Evolutionary conservation across 495 filamentous ascomycete genomes (phyloP).

Genomic region (Lophiotrema nucula): DNA sequence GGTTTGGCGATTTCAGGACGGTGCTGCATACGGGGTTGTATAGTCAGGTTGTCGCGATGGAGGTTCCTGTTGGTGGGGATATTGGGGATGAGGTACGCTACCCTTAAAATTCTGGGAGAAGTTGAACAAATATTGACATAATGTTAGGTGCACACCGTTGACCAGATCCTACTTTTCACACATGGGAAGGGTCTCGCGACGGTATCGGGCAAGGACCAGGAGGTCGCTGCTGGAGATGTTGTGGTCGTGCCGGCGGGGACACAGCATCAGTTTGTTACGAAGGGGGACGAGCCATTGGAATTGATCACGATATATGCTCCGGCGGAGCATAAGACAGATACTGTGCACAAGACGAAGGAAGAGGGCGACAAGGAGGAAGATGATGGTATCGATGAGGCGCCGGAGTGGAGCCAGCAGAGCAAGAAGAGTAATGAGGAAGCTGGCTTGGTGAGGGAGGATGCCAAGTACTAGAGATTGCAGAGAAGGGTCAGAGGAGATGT

Average conservation of each 20-base stretch:
- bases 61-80: conserved; percentile 60
- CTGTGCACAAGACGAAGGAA: conserved; percentile 62
- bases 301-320: conserved; percentile 63
- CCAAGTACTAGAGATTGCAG: conserved; percentile 35
- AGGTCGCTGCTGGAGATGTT: conserved; percentile 58
- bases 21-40: conserved; percentile 64
- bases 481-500: too few species aligned
- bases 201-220: conserved; percentile 58
- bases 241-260: conserved; percentile 65
- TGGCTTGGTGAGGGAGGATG: conserved; percentile 50
- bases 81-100: conserved; percentile 60
- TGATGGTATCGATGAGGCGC: conserved; percentile 59
- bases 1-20: conserved; percentile 58
- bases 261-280: conserved; percentile 67
- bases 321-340: conserved; percentile 57
- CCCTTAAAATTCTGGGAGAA: background rate
- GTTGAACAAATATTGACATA: too few species aligned
- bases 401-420: conserved; percentile 54
- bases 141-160: conserved; percentile 53
- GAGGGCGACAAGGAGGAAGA: conserved; percentile 62
- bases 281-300: conserved; percentile 52
- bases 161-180: conserved; percentile 65
- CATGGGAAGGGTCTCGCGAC: conserved; percentile 56
- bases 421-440: conserved; percentile 59
- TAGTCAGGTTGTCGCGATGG: conserved; percentile 64